Percentiles rank a stretch among this genome's conserved stretches.
Conservation (phyloP, 176 grass and related monocot species). For the Cymbopogon citratus region DNA sequence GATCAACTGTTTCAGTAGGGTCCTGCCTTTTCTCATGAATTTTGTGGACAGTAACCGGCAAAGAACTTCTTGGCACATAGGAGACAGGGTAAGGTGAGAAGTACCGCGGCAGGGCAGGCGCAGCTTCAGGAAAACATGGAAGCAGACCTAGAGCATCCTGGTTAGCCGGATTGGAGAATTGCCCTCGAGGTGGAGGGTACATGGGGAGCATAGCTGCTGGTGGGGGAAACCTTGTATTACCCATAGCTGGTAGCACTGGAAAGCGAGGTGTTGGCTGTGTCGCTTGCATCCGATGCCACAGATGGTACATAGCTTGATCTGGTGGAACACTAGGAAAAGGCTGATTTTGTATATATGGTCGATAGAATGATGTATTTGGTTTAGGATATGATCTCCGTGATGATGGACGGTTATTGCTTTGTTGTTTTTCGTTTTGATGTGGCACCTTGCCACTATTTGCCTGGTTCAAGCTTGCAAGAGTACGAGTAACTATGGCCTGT, state of each 20-base stretch:
- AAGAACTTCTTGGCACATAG: slow-evolving; percentile 28
- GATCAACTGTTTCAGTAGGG: slow-evolving; percentile 11
- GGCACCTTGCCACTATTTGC: slow-evolving; percentile 22
- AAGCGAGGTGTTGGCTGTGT: slow-evolving; percentile 30
- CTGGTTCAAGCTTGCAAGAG: slow-evolving; percentile 61
- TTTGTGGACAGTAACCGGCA: slow-evolving; percentile 14
- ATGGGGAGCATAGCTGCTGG: slow-evolving; percentile 36
- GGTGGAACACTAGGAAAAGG: slow-evolving; percentile 33
- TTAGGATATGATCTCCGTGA: slow-evolving; percentile 33
- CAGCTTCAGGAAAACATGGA: slow-evolving; percentile 34
- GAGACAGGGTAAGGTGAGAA: slow-evolving; percentile 39
- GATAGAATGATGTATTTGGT: slow-evolving; percentile 33
- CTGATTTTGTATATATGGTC: slow-evolving; percentile 40
- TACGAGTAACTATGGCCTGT: slow-evolving; percentile 45
- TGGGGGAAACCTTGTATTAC: slow-evolving; percentile 37
- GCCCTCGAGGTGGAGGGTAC: slow-evolving; percentile 39
- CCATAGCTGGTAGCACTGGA: slow-evolving; percentile 17
- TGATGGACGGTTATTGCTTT: slow-evolving; percentile 15
- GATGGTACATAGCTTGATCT: slow-evolving; percentile 55
- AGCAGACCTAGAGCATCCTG: slow-evolving; percentile 34
- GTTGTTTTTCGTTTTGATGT: slow-evolving; percentile 39
- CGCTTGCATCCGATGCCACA: slow-evolving; percentile 53
- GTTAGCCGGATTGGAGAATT: slow-evolving; percentile 11
- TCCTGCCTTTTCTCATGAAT: slow-evolving; percentile 27
- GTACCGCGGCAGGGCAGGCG: slow-evolving; percentile 25